These are phyloP conservation scores for Phytophthora fragariaefolia DNA, from an alignment of 352 stramenopile species.

Conservation along the genomic window DNA sequence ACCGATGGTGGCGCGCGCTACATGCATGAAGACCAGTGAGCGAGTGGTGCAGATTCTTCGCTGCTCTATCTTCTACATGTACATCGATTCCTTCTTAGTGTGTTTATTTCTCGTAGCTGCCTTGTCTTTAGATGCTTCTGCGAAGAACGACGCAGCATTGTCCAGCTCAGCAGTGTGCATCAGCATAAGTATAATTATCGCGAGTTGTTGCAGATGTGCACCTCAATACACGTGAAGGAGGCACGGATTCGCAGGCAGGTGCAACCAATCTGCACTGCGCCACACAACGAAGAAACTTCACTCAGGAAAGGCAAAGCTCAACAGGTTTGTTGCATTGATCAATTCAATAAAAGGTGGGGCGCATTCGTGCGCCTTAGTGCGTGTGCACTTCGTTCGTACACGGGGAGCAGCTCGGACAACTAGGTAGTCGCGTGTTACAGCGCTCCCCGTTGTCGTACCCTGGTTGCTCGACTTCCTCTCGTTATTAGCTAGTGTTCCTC, in stretches of 20 bases:
- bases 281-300: neutral
- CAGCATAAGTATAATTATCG: no score
- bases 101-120: no score
- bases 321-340: conserved; percentile 21
- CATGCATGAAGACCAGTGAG: neutral
- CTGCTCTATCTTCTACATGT: neutral
- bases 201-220: no score
- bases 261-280: neutral
- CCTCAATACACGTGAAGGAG: no score
- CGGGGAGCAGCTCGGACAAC: conserved; percentile 3
- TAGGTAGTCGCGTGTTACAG: neutral
- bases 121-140: no score
- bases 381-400: conserved; percentile 14
- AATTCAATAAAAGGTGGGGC: conserved; percentile 23
- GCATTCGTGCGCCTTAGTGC: neutral
- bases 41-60: neutral
- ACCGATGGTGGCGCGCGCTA: neutral
- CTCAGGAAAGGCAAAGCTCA: neutral
- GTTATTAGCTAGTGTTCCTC: conserved; percentile 24
- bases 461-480: conserved; percentile 21
- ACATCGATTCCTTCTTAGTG: neutral
- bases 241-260: neutral
- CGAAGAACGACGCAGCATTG: no score
- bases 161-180: no score
- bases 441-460: neutral